Evolutionary conservation across 768 basidiomycete species (phyloP).

Genomic region (Boletus subcaerulescens): DNA sequence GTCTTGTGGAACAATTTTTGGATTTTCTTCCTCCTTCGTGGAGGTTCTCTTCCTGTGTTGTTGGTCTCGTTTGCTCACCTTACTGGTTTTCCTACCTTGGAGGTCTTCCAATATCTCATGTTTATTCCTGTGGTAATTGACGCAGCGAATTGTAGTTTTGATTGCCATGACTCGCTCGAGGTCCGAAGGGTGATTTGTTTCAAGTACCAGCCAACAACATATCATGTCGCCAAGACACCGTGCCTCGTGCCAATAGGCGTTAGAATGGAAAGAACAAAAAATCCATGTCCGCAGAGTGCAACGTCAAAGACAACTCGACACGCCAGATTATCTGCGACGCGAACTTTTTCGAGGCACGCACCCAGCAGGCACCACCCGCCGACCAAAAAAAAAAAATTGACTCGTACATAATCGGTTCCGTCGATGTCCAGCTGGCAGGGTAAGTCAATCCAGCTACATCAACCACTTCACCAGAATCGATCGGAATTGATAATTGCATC

Average conservation of each 20-base stretch:
- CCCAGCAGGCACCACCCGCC: no score
- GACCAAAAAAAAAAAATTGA: no score
- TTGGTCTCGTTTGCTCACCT: neutral
- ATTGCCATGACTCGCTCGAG: no score
- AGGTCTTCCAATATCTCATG: no score
- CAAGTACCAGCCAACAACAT: no score
- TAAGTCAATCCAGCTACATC: slow-evolving; percentile 6
- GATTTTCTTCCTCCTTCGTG: slow-evolving; percentile 13
- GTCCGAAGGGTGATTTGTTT: no score
- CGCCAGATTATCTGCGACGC: neutral
- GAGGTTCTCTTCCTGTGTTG: slow-evolving; percentile 3
- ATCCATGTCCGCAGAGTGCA: neutral
- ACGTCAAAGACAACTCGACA: neutral
- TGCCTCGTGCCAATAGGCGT: neutral
- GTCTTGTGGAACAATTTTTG: slow-evolving; percentile 17
- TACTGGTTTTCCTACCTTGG: no score
- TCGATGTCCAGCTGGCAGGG: slow-evolving; percentile 28
- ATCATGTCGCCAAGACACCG: no score
- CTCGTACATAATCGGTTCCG: neutral
- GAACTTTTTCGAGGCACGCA: no score
- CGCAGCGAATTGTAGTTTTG: no score
- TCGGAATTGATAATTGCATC: neutral
- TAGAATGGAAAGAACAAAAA: slow-evolving; percentile 1
- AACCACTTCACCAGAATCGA: neutral
- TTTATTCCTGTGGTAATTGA: no score